phyloP scores from a whole-genome alignment of 805 yeast genomes.

The Hanseniaspora taiwanica region DNA sequence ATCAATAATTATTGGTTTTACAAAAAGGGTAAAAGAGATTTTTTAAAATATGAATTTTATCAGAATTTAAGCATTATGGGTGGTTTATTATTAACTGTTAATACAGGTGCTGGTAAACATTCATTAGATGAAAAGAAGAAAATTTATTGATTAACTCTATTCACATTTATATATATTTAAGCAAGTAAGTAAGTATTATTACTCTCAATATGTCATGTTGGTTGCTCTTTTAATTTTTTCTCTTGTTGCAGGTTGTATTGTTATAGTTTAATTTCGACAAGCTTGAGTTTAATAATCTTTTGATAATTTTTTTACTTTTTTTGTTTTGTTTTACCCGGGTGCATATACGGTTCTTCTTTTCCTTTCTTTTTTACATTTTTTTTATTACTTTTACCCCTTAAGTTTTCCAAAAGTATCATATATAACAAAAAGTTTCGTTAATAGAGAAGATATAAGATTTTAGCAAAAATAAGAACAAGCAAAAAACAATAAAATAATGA shows the following conservation, averaged over 20 bases:
- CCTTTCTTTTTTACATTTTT: too few relatives aligned
- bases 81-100: constrained; percentile 78
- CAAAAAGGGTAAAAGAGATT: constrained; percentile 62
- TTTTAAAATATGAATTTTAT: constrained; percentile 81
- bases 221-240: not conserved
- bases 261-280: too few relatives aligned
- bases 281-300: not conserved
- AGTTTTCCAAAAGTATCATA: too few relatives aligned
- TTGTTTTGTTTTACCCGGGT: not conserved
- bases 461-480: not conserved
- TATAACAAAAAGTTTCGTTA: too few relatives aligned
- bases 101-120: constrained; percentile 92
- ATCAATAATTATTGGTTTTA: constrained; percentile 86
- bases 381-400: too few relatives aligned
- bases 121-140: constrained; percentile 93
- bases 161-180: not conserved
- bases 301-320: not conserved
- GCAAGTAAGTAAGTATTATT: too few relatives aligned
- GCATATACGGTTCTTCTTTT: not conserved
- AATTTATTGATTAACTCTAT: constrained; percentile 40
- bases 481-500: not conserved
- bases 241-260: too few relatives aligned
- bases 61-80: constrained; percentile 93
- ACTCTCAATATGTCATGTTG: too few relatives aligned
- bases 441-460: too few relatives aligned